Evolutionary conservation across 2,329 filamentous ascomycete species (phyloP), one percentile per base, ranked within the genome.

Genomic region (Graphilbum fragrans): DNA sequence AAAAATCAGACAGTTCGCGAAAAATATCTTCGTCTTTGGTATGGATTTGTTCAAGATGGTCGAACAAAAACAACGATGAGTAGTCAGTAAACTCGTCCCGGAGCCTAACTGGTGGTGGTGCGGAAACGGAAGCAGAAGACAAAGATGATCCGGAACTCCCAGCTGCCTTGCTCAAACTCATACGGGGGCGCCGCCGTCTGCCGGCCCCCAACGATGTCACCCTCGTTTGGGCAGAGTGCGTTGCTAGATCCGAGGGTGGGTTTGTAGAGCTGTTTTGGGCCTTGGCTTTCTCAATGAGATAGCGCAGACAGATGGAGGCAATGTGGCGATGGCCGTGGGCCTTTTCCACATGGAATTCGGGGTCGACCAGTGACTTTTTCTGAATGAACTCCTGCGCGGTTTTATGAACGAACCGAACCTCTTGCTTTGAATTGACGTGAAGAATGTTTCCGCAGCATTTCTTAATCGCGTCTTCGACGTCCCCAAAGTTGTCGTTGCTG

Each of bases 321-420:
- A 59, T 12, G 2, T 47, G 40, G 20, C 45, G 46, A 39, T 59
- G 55, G 2, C 49, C 51, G 0, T 29, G 31, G 8, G 47, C 36
- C 21, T 34, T 50, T 16, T 51, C 41, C 14, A 58, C 38, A 2
- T 38, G 43, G 39, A 58, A 57, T 5, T 54, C 54, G 0, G 53
- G 53, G 0, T 37, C 17, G 2, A 43, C 17, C 1, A 27, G 23
- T 7, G 35, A 31, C 3, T 43, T 29, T 4, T 36, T 39, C 0
- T 46, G 53, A 2, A 59, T 38, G 23, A 52, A 58, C 5, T 58
- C 55, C 12, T 49, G 41, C 4, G 52, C 54, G 1, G 55, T 59
- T 11, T 46, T 33, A 37, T 58, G 57, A 1, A 56, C 33, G 3
- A 57, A 50, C 9, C 53, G 54, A 2, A 57, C 45, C 11, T 45